These are phyloP conservation scores for Effrenium voratum DNA, from an alignment of 73 alveolate genomes.

Conservation along the genomic window DNA sequence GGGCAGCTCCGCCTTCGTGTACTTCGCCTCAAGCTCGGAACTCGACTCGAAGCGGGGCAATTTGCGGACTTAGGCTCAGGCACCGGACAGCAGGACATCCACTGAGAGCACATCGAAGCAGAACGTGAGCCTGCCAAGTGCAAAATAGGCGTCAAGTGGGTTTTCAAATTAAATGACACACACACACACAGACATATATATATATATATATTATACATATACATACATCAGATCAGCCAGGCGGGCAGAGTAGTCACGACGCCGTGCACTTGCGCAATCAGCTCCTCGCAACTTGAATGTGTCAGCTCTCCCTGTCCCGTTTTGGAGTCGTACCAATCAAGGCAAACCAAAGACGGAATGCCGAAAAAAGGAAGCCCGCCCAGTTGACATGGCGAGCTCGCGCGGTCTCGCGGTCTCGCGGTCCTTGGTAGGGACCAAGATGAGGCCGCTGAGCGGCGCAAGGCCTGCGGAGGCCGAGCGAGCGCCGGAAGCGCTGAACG, in stretches of 20 bases:
- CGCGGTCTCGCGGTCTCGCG: not conserved
- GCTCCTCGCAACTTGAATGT: constrained; percentile 20
- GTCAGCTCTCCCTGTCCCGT: too few species aligned
- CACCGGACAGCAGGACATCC: constrained; percentile 68
- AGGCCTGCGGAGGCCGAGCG: not conserved
- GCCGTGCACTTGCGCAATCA: constrained; percentile 70
- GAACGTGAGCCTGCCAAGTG: constrained; percentile 31
- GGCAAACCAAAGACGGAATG: too few species aligned
- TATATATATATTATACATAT: too few species aligned
- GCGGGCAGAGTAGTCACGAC: constrained; percentile 47
- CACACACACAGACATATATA: too few species aligned
- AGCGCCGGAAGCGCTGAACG: not conserved
- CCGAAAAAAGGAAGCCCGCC: not conserved
- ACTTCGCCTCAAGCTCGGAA: constrained; percentile 13
- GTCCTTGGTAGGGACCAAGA: constrained; percentile 88
- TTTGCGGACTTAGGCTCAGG: not conserved
- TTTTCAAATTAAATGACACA: too few species aligned
- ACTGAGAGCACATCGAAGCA: constrained; percentile 66
- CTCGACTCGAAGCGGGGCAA: too few species aligned
- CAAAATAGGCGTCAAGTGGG: too few species aligned
- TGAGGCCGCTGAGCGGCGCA: constrained; percentile 61
- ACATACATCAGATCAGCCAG: constrained; percentile 3
- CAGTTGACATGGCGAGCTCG: not conserved
- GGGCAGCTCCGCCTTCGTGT: constrained; percentile 78
- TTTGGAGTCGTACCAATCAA: too few species aligned